Evolutionary conservation across 441 rosid genomes (phyloP), one percentile per base, ranked within the genome.

Genomic region (Isatis lusitanica): DNA sequence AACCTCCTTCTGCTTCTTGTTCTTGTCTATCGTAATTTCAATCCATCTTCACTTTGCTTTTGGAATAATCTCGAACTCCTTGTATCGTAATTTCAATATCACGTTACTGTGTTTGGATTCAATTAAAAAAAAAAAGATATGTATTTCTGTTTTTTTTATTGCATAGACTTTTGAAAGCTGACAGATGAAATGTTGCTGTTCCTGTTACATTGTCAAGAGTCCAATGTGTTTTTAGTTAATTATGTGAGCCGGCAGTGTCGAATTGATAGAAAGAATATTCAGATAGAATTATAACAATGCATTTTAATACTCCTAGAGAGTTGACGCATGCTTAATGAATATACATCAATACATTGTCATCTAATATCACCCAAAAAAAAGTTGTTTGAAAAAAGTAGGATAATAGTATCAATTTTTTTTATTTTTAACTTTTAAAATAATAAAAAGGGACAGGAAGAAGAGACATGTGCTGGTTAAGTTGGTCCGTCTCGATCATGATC

Each of bases 161-260:
- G 78, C 77, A 30, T 58, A 28, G 17, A 58, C 60, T 74, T 66
- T 66, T 5, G 58, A 24, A n/a, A 31, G 7, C 38, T 56, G 64
- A 56, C 65, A 57, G 65, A 57, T 5, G 42, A 9, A 17, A n/a
- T 31, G 36, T 70, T 28, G 55, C 55, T 68, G 42, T 42, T 68
- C 35, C 7, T 31, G 35, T 31, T 31, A 31, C 4, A 31, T 31
- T 31, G 35, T 4, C 3, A 31, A 26, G 6, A 31, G 35, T 31
- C 35, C 35, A 4, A 31, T 4, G 5, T 31, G 35, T 38, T 40
- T 40, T 33, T 33, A 52, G 63, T 21, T 68, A 10, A 44, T 53
- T 55, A 17, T 36, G 33, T 39, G n/a, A 63, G 71, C 66, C 75
- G 66, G 66, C 71, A 69, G 66, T 46, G 66, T 70, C 66, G 66